A percentile compares a stretch with the other conserved stretches of the same genome.
Conservation (phyloP, 192 early-diverging fungal genomes). For the Coemansia biformis region DNA sequence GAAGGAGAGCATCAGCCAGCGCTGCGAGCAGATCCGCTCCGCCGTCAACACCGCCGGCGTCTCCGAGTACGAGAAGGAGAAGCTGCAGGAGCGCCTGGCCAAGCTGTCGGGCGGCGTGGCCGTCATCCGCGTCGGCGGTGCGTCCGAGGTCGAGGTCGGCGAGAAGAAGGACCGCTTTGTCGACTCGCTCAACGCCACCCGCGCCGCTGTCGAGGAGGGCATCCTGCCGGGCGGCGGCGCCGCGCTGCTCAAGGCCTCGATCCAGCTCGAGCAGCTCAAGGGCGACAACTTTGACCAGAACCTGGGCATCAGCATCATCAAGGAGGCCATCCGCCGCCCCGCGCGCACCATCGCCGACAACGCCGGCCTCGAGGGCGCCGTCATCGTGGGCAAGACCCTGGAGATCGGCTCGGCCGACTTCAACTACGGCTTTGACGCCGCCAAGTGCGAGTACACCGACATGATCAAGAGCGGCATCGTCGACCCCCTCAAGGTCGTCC, state of each 20-base stretch:
- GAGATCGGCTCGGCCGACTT: conserved; percentile 72
- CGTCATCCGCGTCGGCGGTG: conserved; percentile 97
- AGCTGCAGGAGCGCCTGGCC: conserved; percentile 98
- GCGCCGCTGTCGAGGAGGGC: conserved; percentile 98
- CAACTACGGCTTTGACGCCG: conserved; percentile 93
- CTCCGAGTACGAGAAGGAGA: conserved; percentile 99
- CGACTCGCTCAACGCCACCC: conserved; percentile 97
- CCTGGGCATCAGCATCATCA: conserved; percentile 95
- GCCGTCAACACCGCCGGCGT: conserved; percentile 74
- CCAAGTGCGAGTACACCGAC: conserved; percentile 86
- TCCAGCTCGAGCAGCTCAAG: conserved; percentile 74
- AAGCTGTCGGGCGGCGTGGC: conserved; percentile 98
- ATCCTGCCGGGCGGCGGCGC: conserved; percentile 98
- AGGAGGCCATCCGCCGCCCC: conserved; percentile 88
- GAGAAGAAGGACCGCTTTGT: conserved; percentile 99
- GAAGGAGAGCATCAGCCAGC: conserved; percentile 84
- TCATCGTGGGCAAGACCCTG: conserved; percentile 92
- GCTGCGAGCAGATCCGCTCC: conserved; percentile 95
- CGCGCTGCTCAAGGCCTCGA: conserved; percentile 90
- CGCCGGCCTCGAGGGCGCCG: conserved; percentile 95
- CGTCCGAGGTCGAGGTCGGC: conserved; percentile 98
- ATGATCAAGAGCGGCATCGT: conserved; percentile 97
- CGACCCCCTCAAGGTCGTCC: conserved; percentile 98
- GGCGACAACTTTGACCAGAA: conserved; percentile 99
- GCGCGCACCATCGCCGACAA: conserved; percentile 94